These are phyloP conservation scores for Sporisorium sorghi DNA, from an alignment of 1,284 basidiomycete species.

Conservation along the genomic window DNA sequence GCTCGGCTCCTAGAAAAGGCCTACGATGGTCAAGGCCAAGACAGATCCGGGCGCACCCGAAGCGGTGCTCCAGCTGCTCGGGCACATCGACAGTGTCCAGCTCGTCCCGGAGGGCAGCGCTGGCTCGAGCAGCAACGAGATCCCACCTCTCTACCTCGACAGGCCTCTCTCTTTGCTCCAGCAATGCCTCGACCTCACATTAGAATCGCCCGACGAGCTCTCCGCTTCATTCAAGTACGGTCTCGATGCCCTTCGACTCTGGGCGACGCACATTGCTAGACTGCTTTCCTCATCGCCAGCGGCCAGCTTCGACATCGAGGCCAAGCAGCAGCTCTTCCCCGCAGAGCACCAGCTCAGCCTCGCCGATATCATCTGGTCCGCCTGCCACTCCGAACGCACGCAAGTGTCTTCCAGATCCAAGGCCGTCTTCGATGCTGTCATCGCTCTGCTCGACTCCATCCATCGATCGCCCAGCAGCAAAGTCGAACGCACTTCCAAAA, in stretches of 20 bases:
- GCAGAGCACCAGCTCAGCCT: conserved; percentile 37
- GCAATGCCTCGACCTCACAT: conserved; percentile 35
- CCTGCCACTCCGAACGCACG: conserved; percentile 41
- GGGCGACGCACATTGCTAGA: conserved; percentile 25
- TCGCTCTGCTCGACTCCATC: conserved; percentile 26
- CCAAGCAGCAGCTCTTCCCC: conserved; percentile 26
- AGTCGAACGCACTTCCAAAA: not conserved
- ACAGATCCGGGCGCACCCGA: conserved; percentile 44
- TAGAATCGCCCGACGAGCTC: conserved; percentile 39
- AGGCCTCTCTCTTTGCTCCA: conserved; percentile 31
- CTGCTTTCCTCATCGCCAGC: conserved; percentile 14
- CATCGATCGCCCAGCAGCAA: not conserved
- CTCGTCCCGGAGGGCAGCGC: conserved; percentile 4
- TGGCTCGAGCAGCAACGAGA: conserved; percentile 25
- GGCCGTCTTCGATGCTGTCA: conserved; percentile 34
- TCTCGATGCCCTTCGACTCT: conserved; percentile 47
- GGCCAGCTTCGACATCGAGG: conserved; percentile 2
- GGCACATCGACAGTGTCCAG: conserved; percentile 31
- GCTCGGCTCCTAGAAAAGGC: not conserved
- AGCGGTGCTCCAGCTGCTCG: conserved; percentile 39
- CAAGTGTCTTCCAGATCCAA: conserved; percentile 42
- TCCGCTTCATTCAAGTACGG: conserved; percentile 45
- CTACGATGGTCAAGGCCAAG: conserved; percentile 46
- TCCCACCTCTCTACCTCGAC: conserved; percentile 11
- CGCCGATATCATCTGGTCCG: conserved; percentile 48